Evolutionary conservation across 1,284 basidiomycete species (phyloP), one percentile per base, ranked within the genome.

Genomic region (Moniliella sp.): DNA sequence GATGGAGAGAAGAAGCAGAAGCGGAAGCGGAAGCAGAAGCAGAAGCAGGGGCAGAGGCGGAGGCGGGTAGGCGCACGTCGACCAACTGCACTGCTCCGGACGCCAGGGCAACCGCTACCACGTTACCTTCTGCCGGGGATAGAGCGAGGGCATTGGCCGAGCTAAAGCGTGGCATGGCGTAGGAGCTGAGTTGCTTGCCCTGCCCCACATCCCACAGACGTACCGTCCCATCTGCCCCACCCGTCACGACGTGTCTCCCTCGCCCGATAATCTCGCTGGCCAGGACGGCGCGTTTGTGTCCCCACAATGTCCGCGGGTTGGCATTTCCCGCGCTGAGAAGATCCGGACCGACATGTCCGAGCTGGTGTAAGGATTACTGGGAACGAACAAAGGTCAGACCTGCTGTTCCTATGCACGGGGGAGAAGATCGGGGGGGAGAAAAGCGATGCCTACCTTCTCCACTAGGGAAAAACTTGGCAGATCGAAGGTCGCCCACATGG

Each of bases 151-250:
- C 64, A 10, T 67, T 59, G 4, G 74, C 64, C 3, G 67, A 64
- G 0, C 63, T 50, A 31, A 52, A 64, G 32, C 49, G 43, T 12
- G 53, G 51, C n/a, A 50, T 46, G 4, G 53, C 59, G 27, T 64
- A 50, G 25, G 54, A 53, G 18, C 28, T 23, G 15, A 38, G 16
- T 61, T 42, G 37, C 65, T 60, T 27, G 71, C 66, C 48, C 69
- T 66, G 18, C 60, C 57, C 8, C 66, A 80, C 71, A 45, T 81
- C 75, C 78, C 78, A 84, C 3, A 78, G 62, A 16, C 74, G 66
- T 13, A 80, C 54, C 0, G 73, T 74, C 2, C 72, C 71, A 50
- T 83, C 79, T 34, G 70, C 68, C 4, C 71, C 69, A 0, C 50
- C 61, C 3, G 63, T 63, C 1, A 82, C 48, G 9, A 82, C 61